Conservation (phyloP, 2,329 filamentous ascomycete species). For the Lithohypha guttulata region DNA sequence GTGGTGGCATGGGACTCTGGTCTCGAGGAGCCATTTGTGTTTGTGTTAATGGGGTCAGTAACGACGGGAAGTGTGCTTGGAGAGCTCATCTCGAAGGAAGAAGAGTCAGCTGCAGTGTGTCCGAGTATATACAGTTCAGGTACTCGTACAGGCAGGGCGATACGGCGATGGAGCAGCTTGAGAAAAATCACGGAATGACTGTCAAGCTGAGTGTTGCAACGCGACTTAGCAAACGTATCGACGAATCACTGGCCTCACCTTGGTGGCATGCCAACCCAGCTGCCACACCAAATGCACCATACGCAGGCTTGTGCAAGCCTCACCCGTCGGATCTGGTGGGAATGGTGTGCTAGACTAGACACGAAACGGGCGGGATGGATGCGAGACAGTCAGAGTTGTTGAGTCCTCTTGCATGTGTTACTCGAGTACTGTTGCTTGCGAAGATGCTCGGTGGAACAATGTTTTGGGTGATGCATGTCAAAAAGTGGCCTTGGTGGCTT, state of each 20-base stretch:
- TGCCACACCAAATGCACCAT: too few species aligned
- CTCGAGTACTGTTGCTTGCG: not conserved
- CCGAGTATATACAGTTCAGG: not conserved
- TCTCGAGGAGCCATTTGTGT: slow-evolving; percentile 21
- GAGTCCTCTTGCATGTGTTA: slow-evolving; percentile 8
- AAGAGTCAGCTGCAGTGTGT: slow-evolving; percentile 11
- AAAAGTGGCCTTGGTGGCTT: too few species aligned
- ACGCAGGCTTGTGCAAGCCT: not conserved
- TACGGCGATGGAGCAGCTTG: not conserved
- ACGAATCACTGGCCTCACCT: slow-evolving; percentile 1
- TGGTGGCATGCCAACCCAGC: slow-evolving; percentile 2
- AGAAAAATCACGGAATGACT: slow-evolving; percentile 3
- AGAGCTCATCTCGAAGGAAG: slow-evolving; percentile 18
- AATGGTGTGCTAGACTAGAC: slow-evolving; percentile 3
- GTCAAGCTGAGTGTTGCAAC: slow-evolving; percentile 6
- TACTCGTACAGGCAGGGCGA: slow-evolving; percentile 8
- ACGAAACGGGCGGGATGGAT: not conserved
- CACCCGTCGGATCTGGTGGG: slow-evolving; percentile 5
- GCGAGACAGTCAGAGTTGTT: slow-evolving; percentile 1
- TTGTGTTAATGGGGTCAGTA: slow-evolving; percentile 8
- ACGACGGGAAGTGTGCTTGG: slow-evolving; percentile 16
- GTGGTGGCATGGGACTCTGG: slow-evolving; percentile 22
- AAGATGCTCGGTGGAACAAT: slow-evolving; percentile 3
- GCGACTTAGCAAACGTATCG: too few species aligned
- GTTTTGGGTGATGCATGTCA: too few species aligned